Conservation (phyloP, 2,329 filamentous ascomycete species). For the Xylariaceae sp. region DNA sequence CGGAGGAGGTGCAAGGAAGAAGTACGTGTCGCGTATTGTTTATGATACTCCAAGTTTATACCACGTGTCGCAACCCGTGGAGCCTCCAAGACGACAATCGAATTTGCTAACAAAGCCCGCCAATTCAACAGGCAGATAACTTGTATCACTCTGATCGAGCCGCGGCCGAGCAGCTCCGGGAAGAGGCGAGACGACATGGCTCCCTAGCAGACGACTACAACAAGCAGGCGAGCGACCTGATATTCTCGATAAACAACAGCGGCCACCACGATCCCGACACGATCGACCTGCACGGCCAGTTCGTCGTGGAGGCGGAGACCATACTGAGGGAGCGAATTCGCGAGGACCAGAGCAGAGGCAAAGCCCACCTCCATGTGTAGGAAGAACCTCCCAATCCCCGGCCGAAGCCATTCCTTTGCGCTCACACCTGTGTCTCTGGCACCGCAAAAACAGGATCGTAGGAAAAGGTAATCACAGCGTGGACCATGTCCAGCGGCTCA, state of each 20-base stretch:
- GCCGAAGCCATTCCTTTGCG: neutral
- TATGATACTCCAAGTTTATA: too few species aligned
- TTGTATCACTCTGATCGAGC: conserved; percentile 85
- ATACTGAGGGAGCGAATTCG: conserved; percentile 83
- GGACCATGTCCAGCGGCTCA: conserved; percentile 85
- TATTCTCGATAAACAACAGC: conserved; percentile 89
- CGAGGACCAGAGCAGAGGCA: conserved; percentile 65
- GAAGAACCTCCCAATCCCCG: conserved; percentile 20
- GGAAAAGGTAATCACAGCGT: conserved; percentile 87
- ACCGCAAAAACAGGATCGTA: conserved; percentile 75
- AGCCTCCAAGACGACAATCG: too few species aligned
- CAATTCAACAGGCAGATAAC: conserved; percentile 53
- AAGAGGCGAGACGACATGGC: conserved; percentile 75
- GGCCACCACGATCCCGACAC: conserved; percentile 72
- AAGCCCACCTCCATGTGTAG: conserved; percentile 78
- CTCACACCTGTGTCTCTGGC: too few species aligned
- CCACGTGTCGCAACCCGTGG: too few species aligned
- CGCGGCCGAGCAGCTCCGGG: conserved; percentile 73
- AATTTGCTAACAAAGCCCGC: neutral
- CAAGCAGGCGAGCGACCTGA: conserved; percentile 84
- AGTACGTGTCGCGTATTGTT: neutral
- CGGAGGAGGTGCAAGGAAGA: neutral
- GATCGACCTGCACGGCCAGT: conserved; percentile 92
- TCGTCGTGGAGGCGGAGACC: conserved; percentile 88
- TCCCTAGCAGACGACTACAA: conserved; percentile 84